Percentiles rank a stretch among this genome's conserved stretches.
These are phyloP conservation scores for Curvularia sp. DNA, from an alignment of 2,329 filamentous ascomycete genomes.

Conservation along the genomic window DNA sequence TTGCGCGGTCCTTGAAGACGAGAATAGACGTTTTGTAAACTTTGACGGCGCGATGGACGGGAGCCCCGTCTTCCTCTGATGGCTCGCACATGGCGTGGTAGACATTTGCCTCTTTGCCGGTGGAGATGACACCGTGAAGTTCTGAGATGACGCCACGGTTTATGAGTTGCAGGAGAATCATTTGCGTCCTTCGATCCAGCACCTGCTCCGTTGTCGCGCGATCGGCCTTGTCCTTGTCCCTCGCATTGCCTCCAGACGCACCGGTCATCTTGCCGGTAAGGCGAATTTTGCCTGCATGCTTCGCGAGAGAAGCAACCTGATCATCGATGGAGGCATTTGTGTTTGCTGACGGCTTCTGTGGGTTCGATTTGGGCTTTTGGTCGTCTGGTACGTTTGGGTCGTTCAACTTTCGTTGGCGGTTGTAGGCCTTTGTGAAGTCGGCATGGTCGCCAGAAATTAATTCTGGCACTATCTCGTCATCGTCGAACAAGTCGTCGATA, in stretches of 20 bases:
- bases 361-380: slow-evolving; percentile 73
- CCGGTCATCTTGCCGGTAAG: slow-evolving; percentile 69
- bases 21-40: slow-evolving; percentile 98
- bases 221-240: slow-evolving; percentile 85
- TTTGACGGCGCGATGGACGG: slow-evolving; percentile 86
- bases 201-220: slow-evolving; percentile 95
- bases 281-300: slow-evolving; percentile 84
- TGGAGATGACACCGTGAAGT: slow-evolving; percentile 93
- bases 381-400: slow-evolving; percentile 58
- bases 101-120: slow-evolving; percentile 97
- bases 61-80: slow-evolving; percentile 52
- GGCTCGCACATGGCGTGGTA: slow-evolving; percentile 81
- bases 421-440: slow-evolving; percentile 86
- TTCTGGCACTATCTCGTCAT: slow-evolving; percentile 62
- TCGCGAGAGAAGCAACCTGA: slow-evolving; percentile 82
- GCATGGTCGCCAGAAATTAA: slow-evolving; percentile 64
- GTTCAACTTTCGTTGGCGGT: slow-evolving; percentile 77
- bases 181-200: slow-evolving; percentile 88
- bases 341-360: slow-evolving; percentile 74
- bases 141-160: slow-evolving; percentile 88
- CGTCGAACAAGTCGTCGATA: slow-evolving; percentile 67
- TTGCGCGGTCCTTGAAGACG: slow-evolving; percentile 96
- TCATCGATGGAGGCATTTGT: slow-evolving; percentile 82
- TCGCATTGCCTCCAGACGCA: slow-evolving; percentile 53
- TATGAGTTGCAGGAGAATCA: slow-evolving; percentile 96